These are phyloP conservation scores for Leccinum subtestaceum DNA, from an alignment of 768 basidiomycete species.

Conservation along the genomic window DNA sequence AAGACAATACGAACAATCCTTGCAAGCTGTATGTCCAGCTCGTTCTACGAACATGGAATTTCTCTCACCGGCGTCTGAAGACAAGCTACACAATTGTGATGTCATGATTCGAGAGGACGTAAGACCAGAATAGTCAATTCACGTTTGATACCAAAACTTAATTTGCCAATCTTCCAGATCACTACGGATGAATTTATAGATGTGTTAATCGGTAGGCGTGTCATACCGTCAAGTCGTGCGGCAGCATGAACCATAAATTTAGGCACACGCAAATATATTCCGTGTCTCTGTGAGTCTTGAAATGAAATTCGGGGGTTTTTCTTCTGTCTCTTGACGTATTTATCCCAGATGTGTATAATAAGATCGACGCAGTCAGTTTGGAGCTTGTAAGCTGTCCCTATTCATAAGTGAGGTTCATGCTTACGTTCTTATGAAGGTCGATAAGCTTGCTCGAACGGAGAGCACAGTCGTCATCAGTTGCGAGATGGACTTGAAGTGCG, in stretches of 20 bases:
- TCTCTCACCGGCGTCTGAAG: constrained; percentile 35
- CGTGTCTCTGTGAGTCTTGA: constrained; percentile 72
- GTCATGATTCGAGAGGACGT: constrained; percentile 99
- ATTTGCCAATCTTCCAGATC: constrained; percentile 51
- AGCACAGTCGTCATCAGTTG: constrained; percentile 94
- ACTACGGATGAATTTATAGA: constrained; percentile 97
- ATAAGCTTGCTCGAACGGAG: constrained; percentile 78
- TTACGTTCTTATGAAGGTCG: constrained; percentile 40
- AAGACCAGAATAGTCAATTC: constrained; percentile 10
- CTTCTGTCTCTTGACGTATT: background rate
- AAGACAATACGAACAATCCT: constrained; percentile 91
- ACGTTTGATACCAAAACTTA: constrained; percentile 5
- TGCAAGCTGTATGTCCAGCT: constrained; percentile 63
- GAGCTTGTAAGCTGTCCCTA: constrained; percentile 44
- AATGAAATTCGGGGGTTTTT: background rate
- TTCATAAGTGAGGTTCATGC: background rate
- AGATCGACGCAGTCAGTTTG: constrained; percentile 85
- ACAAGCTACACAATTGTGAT: constrained; percentile 92
- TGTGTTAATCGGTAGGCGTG: constrained; percentile 76
- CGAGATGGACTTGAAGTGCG: constrained; percentile 88
- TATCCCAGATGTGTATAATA: constrained; percentile 88
- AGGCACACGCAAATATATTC: constrained; percentile 94
- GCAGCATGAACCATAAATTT: constrained; percentile 4
- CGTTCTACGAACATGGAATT: background rate
- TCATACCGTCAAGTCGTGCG: background rate